A percentile compares a stretch with the other conserved stretches of the same genome.
Evolutionary conservation across 2,329 filamentous ascomycete species (phyloP).

Genomic region (Beauveria varroae): DNA sequence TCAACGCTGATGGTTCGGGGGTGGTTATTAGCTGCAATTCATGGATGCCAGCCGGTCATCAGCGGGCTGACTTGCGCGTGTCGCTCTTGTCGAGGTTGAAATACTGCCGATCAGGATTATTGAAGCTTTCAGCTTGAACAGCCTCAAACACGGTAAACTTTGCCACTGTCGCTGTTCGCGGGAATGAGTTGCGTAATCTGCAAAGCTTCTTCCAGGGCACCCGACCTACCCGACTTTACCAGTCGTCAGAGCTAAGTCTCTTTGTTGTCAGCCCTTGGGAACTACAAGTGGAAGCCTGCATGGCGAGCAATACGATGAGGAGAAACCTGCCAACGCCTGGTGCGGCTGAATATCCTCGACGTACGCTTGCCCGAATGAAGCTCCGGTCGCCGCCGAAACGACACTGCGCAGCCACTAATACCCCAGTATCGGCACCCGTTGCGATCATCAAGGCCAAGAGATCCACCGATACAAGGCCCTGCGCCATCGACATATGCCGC

Average conservation of each 20-base stretch:
- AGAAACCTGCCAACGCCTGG: background rate
- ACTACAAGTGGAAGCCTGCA: background rate
- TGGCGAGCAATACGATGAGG: slow-evolving; percentile 9
- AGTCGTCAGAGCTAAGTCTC: background rate
- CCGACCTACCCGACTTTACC: background rate
- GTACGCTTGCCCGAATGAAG: slow-evolving; percentile 3
- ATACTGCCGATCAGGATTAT: background rate
- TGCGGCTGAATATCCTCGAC: slow-evolving; percentile 1
- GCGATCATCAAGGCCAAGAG: slow-evolving; percentile 7
- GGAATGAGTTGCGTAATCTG: background rate
- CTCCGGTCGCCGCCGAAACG: background rate
- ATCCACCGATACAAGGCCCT: background rate
- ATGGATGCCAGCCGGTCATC: too few relatives aligned
- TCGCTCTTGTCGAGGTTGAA: background rate
- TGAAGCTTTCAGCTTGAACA: background rate
- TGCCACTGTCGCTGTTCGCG: background rate
- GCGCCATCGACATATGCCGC: background rate
- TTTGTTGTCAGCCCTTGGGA: background rate
- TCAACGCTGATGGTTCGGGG: too few relatives aligned
- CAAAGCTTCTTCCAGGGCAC: background rate
- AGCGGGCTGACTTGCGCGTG: too few relatives aligned
- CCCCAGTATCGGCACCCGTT: slow-evolving; percentile 1
- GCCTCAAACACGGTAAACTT: background rate
- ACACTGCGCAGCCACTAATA: background rate
- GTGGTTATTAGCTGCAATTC: too few relatives aligned